Conservation (phyloP, 2,329 filamentous ascomycete species). For the Aschersonia sp. region DNA sequence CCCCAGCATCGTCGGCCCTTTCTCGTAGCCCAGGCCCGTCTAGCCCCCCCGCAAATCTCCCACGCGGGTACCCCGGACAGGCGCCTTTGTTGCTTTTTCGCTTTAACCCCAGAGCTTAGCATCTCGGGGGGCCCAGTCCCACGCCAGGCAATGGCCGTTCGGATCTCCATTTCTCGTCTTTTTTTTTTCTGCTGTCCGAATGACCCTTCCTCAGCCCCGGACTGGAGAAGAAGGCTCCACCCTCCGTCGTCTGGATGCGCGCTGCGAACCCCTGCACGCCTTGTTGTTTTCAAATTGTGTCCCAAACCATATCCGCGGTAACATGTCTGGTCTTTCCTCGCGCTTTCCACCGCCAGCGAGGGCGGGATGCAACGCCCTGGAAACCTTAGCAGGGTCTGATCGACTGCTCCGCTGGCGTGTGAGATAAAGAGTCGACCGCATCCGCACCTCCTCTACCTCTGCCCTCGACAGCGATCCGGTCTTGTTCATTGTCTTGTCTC, state of each 20-base stretch:
- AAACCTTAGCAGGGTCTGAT: conserved; percentile 1
- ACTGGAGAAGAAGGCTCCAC: neutral
- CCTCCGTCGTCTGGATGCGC: neutral
- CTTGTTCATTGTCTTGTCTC: conserved; percentile 1
- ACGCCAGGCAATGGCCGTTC: neutral
- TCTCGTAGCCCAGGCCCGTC: conserved; percentile 14
- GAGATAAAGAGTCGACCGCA: conserved; percentile 4
- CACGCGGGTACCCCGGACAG: conserved; percentile 16
- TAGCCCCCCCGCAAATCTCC: conserved; percentile 4
- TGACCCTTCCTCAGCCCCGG: neutral
- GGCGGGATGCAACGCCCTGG: conserved; percentile 2
- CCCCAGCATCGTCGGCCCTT: conserved; percentile 13
- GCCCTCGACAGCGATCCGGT: neutral
- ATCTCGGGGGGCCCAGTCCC: neutral
- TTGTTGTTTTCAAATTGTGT: neutral
- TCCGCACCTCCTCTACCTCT: neutral
- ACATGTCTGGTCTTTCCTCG: neutral
- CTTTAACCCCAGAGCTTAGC: neutral
- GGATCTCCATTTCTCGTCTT: neutral
- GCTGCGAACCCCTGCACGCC: neutral
- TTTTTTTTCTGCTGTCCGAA: neutral
- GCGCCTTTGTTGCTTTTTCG: conserved; percentile 1
- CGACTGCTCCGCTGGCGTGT: conserved; percentile 1
- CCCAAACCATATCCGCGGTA: neutral
- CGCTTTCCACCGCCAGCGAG: neutral